A percentile compares a stretch with the other conserved stretches of the same genome.
Evolutionary conservation across 306 rosid genomes (phyloP).

Genomic region (Dicorynia guianensis): DNA sequence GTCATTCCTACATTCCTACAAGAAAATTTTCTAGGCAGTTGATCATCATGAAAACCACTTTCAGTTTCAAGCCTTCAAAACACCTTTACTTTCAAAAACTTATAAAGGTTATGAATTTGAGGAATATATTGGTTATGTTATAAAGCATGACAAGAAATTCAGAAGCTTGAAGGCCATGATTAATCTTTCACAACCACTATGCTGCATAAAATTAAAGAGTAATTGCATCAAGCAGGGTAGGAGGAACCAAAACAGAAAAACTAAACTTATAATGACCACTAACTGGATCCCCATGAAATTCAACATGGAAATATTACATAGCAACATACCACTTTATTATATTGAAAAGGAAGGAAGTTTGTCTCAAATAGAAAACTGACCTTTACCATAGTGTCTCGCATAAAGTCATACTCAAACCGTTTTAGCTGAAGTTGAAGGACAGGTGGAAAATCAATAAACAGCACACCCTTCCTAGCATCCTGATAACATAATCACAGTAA

Average conservation of each 20-base stretch:
- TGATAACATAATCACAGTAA: constrained; percentile 48
- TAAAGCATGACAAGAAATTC: neutral
- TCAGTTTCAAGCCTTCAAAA: neutral
- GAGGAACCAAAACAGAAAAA: constrained; percentile 3
- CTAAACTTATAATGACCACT: neutral
- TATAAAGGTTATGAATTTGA: neutral
- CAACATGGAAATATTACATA: neutral
- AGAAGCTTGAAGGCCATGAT: neutral
- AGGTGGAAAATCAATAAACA: constrained; percentile 97
- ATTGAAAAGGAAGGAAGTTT: constrained; percentile 14
- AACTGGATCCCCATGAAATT: neutral
- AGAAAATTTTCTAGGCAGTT: neutral
- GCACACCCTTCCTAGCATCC: constrained; percentile 93
- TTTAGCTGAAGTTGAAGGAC: constrained; percentile 96
- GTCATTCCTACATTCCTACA: neutral
- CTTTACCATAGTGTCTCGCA: constrained; percentile 93
- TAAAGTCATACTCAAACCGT: constrained; percentile 89
- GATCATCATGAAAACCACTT: too few relatives aligned
- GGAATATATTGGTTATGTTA: neutral
- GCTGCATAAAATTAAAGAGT: neutral
- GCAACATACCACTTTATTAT: neutral
- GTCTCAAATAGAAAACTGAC: constrained; percentile 55
- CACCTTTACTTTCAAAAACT: neutral
- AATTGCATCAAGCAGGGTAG: neutral
- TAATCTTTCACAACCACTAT: neutral